Evolutionary conservation across 768 basidiomycete species (phyloP).

Genomic region (Gloeostereum incarnatum): DNA sequence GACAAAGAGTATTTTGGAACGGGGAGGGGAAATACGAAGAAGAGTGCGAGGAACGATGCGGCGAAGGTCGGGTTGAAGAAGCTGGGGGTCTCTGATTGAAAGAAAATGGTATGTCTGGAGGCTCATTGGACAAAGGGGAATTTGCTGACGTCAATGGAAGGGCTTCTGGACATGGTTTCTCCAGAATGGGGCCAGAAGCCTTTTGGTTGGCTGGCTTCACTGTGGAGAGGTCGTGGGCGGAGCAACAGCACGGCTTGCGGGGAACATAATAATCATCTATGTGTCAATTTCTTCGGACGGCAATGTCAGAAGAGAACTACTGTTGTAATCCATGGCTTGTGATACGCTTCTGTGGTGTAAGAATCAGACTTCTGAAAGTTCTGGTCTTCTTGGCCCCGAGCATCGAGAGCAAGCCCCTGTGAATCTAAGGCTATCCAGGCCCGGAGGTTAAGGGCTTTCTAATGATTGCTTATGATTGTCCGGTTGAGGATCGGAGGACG

Average conservation of each 20-base stretch:
- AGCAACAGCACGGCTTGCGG: constrained; percentile 5
- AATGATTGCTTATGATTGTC: too few species aligned
- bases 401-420: neutral
- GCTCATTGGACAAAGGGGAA: too few species aligned
- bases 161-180: constrained; percentile 38
- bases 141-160: neutral
- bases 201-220: constrained; percentile 33
- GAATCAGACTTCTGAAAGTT: too few species aligned
- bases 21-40: constrained; percentile 70
- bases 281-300: too few species aligned
- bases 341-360: too few species aligned
- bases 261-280: too few species aligned
- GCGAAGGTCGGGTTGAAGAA: constrained; percentile 62
- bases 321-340: too few species aligned
- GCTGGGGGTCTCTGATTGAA: constrained; percentile 48
- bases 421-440: too few species aligned
- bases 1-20: constrained; percentile 49
- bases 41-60: constrained; percentile 71
- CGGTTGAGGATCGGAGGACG: too few species aligned
- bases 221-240: constrained; percentile 56
- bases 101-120: too few species aligned
- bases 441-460: too few species aligned
- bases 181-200: constrained; percentile 48
- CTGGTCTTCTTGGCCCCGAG: neutral
- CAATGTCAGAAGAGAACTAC: too few species aligned